These are phyloP conservation scores for Cordyceps farinosa DNA, from an alignment of 2,329 filamentous ascomycete species.

Conservation along the genomic window DNA sequence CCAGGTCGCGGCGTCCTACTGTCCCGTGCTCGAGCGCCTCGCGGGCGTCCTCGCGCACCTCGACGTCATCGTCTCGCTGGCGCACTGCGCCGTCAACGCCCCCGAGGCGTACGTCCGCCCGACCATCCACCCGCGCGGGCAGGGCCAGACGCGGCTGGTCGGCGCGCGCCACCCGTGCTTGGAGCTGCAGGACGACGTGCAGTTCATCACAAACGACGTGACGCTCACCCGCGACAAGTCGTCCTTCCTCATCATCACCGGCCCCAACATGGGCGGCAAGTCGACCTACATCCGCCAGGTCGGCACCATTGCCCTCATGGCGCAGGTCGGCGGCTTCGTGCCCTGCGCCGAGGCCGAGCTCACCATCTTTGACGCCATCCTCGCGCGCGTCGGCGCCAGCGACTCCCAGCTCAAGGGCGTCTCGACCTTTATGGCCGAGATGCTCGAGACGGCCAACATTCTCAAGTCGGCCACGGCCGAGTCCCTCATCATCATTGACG, in stretches of 20 bases:
- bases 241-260: slow-evolving; percentile 93
- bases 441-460: slow-evolving; percentile 98
- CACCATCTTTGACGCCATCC: slow-evolving; percentile 94
- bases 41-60: slow-evolving; percentile 87
- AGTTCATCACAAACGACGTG: slow-evolving; percentile 98
- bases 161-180: slow-evolving; percentile 96
- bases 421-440: slow-evolving; percentile 99
- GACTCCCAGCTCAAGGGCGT: slow-evolving; percentile 98
- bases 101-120: slow-evolving; percentile 89
- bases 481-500: slow-evolving; percentile 97
- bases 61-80: slow-evolving; percentile 91
- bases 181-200: slow-evolving; percentile 97
- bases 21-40: slow-evolving; percentile 83
- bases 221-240: slow-evolving; percentile 72
- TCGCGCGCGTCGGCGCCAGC: slow-evolving; percentile 90
- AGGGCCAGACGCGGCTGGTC: slow-evolving; percentile 82
- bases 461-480: slow-evolving; percentile 94
- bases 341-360: slow-evolving; percentile 87
- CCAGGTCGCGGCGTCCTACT: slow-evolving; percentile 88
- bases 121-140: slow-evolving; percentile 82
- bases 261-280: slow-evolving; percentile 98
- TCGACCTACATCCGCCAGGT: slow-evolving; percentile 98
- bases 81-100: slow-evolving; percentile 89
- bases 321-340: slow-evolving; percentile 94
- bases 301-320: slow-evolving; percentile 94